phyloP scores from a whole-genome alignment of 2,329 filamentous ascomycete species.

The Cordyceps militaris region DNA sequence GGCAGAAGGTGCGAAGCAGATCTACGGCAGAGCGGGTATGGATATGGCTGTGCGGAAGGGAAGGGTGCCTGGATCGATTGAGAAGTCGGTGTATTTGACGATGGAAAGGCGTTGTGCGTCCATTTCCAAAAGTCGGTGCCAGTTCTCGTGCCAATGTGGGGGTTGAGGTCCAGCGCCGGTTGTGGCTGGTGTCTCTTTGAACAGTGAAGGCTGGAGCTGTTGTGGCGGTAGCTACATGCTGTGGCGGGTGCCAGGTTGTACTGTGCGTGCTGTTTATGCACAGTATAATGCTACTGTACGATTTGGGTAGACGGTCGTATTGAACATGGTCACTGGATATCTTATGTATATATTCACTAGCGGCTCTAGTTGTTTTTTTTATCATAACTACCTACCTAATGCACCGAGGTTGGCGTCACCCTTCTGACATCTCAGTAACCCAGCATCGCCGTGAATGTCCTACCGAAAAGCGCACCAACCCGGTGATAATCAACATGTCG shows the following conservation, averaged over 20 bases:
- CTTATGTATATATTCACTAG: no score
- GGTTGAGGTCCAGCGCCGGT: conserved; percentile 12
- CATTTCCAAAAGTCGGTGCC: conserved; percentile 37
- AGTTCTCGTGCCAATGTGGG: conserved; percentile 33
- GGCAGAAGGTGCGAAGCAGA: conserved; percentile 10
- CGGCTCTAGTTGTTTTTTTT: no score
- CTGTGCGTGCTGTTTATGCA: neutral
- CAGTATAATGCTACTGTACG: no score
- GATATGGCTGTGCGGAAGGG: neutral
- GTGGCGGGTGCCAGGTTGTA: conserved; percentile 4
- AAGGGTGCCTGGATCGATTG: neutral
- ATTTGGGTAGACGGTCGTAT: no score
- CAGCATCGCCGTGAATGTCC: no score
- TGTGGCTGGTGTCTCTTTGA: conserved; percentile 8
- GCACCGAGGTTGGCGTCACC: no score
- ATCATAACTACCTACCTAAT: no score
- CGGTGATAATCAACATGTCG: no score
- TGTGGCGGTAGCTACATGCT: neutral
- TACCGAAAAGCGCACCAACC: no score
- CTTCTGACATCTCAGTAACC: no score
- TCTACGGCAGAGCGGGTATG: conserved; percentile 1
- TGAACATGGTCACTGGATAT: no score
- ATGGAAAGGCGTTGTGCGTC: conserved; percentile 25
- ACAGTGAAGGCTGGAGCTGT: neutral
- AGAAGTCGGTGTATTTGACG: conserved; percentile 6